Percentiles rank a stretch among this genome's conserved stretches.
Conservation (phyloP, 768 basidiomycete species). For the Boletus subcaerulescens region DNA sequence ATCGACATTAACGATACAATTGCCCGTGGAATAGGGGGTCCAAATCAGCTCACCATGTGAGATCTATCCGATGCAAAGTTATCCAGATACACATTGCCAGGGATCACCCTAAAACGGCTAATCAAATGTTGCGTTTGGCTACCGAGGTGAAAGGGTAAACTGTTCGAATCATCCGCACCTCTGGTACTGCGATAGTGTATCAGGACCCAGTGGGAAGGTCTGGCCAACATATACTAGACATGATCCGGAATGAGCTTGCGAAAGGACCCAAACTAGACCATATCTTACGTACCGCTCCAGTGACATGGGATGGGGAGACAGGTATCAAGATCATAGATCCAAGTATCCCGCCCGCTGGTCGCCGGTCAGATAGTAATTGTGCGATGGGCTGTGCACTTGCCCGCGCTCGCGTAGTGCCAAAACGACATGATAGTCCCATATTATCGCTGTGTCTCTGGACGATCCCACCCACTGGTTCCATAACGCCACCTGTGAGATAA, state of each 20-base stretch:
- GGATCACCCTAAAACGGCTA: constrained; percentile 63
- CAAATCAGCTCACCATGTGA: constrained; percentile 55
- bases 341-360: constrained; percentile 28
- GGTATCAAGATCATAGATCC: constrained; percentile 74
- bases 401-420: constrained; percentile 45
- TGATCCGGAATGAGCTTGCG: constrained; percentile 17
- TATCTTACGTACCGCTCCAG: constrained; percentile 42
- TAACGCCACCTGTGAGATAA: constrained; percentile 51
- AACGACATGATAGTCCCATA: constrained; percentile 80
- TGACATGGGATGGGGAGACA: constrained; percentile 48
- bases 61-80: constrained; percentile 73
- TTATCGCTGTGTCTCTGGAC: constrained; percentile 37
- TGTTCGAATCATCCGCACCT: constrained; percentile 38
- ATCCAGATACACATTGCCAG: constrained; percentile 47
- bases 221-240: constrained; percentile 42
- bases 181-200: constrained; percentile 36
- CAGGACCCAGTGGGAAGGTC: constrained; percentile 40
- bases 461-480: constrained; percentile 54
- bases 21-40: constrained; percentile 10
- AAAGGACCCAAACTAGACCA: neutral
- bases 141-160: constrained; percentile 2
- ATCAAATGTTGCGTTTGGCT: constrained; percentile 1
- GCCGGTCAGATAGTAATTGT: neutral
- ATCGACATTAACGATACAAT: neutral
- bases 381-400: neutral